phyloP scores from a whole-genome alignment of 2,329 filamentous ascomycete genomes.

The Aspergillus felis region DNA sequence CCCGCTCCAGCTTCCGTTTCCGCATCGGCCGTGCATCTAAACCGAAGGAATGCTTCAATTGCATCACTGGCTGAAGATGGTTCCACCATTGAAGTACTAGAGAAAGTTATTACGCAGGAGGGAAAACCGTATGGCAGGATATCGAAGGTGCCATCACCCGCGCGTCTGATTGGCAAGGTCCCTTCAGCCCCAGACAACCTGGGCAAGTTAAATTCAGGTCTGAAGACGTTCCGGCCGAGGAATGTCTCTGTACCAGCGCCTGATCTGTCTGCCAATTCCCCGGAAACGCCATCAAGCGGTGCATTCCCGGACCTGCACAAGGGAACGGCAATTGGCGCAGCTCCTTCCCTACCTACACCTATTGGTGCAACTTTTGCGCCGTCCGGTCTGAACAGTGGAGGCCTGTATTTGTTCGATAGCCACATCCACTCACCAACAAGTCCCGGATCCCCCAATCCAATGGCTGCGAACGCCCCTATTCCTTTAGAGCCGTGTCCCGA shows the following conservation, averaged over 20 bases:
- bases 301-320: conserved; percentile 53
- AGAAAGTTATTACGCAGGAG: conserved; percentile 44
- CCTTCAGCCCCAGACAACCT: conserved; percentile 43
- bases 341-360: conserved; percentile 66
- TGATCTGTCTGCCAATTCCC: conserved; percentile 63
- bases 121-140: conserved; percentile 31
- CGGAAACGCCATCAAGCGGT: conserved; percentile 69
- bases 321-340: conserved; percentile 46
- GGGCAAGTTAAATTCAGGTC: conserved; percentile 67
- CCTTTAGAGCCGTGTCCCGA: conserved; percentile 88
- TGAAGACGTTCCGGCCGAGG: conserved; percentile 68
- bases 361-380: conserved; percentile 57
- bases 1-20: conserved; percentile 10
- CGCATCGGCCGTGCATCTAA: conserved; percentile 19
- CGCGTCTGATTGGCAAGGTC: conserved; percentile 35
- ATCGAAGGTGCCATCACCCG: conserved; percentile 32
- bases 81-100: conserved; percentile 39
- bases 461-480: conserved; percentile 63
- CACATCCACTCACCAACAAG: conserved; percentile 66
- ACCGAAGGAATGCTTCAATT: conserved; percentile 30
- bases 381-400: conserved; percentile 58
- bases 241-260: conserved; percentile 65
- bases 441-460: conserved; percentile 63
- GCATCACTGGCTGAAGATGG: conserved; percentile 38
- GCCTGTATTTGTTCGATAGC: conserved; percentile 77